Percentiles rank a stretch among this genome's conserved stretches.
Evolutionary conservation across 1,284 basidiomycete species (phyloP).

Genomic region (Cystobasidium slooffiae): DNA sequence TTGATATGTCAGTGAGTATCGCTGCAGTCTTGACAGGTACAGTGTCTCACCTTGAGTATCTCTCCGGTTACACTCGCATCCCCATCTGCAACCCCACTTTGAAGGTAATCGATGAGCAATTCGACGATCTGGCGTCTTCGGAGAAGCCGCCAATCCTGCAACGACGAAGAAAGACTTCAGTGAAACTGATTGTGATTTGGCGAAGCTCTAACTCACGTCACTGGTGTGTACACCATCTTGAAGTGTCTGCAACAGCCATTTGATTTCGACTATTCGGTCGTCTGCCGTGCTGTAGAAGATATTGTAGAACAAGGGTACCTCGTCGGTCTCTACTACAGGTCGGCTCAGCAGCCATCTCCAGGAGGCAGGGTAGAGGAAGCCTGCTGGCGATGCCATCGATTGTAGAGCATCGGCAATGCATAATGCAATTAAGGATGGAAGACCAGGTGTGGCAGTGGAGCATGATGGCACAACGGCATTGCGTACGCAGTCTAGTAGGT

Average conservation of each 20-base stretch:
- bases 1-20: neutral
- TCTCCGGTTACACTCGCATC: neutral
- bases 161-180: neutral
- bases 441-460: slow-evolving; percentile 29
- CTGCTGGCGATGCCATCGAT: slow-evolving; percentile 74
- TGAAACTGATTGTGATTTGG: neutral
- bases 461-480: slow-evolving; percentile 25
- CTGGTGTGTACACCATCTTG: slow-evolving; percentile 19
- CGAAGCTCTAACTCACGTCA: slow-evolving; percentile 7
- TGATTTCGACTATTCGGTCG: slow-evolving; percentile 56
- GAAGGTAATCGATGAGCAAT: slow-evolving; percentile 26
- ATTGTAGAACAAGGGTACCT: slow-evolving; percentile 82
- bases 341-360: slow-evolving; percentile 83
- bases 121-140: slow-evolving; percentile 34
- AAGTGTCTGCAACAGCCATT: slow-evolving; percentile 35
- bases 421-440: slow-evolving; percentile 72
- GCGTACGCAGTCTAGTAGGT: slow-evolving; percentile 66
- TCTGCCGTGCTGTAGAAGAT: slow-evolving; percentile 76
- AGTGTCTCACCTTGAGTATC: slow-evolving; percentile 15
- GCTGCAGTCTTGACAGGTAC: neutral
- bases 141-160: slow-evolving; percentile 37
- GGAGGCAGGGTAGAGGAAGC: slow-evolving; percentile 77
- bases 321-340: slow-evolving; percentile 70
- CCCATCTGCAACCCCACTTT: slow-evolving; percentile 2
- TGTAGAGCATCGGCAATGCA: slow-evolving; percentile 79